Conservation (phyloP, 2,329 filamentous ascomycete genomes). For the Cordyceps militaris region DNA sequence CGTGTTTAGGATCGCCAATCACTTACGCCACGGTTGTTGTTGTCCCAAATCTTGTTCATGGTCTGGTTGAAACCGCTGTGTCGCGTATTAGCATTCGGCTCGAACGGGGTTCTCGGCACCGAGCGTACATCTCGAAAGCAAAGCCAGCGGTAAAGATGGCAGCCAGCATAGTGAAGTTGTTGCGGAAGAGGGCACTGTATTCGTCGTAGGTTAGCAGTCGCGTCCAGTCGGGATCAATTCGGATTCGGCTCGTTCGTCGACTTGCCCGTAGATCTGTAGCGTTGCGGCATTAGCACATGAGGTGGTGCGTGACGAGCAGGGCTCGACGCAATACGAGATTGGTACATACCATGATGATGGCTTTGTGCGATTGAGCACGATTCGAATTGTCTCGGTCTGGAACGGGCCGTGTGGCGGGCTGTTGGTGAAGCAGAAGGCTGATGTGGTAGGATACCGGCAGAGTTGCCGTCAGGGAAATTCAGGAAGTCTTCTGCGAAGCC, state of each 20-base stretch:
- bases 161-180: constrained; percentile 81
- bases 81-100: constrained; percentile 25
- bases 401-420: constrained; percentile 10
- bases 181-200: constrained; percentile 71
- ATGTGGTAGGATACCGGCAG: constrained; percentile 1
- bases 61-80: constrained; percentile 71
- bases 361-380: constrained; percentile 14
- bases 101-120: constrained; percentile 14
- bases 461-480: constrained; percentile 12
- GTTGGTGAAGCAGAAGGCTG: constrained; percentile 7
- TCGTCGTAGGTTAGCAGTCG: constrained; percentile 6
- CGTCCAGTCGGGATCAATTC: constrained; percentile 13
- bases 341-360: constrained; percentile 51
- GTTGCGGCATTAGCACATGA: constrained; percentile 27
- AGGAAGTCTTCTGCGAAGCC: constrained; percentile 12
- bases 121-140: constrained; percentile 81
- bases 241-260: constrained; percentile 18
- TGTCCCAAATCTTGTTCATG: constrained; percentile 86
- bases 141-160: constrained; percentile 84
- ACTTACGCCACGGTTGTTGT: constrained; percentile 85
- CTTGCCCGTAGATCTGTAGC: constrained; percentile 53
- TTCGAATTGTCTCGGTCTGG: constrained; percentile 3
- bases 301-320: background rate
- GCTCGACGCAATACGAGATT: background rate
- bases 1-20: background rate